Evolutionary conservation across 257 asterid genomes (phyloP).

Genomic region (Linaria vulgaris): DNA sequence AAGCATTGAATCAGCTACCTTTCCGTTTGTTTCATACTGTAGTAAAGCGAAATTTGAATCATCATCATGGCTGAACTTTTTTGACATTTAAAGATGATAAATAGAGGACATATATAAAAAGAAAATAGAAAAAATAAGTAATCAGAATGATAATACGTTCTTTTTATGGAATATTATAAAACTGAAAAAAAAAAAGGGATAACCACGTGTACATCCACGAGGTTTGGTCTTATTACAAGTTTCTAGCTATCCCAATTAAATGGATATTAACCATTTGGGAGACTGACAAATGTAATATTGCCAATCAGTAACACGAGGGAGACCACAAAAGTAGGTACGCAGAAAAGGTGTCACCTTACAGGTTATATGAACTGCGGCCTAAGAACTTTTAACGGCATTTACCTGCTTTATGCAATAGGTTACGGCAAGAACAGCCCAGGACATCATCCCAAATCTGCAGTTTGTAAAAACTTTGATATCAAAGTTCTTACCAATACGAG

Average conservation of each 20-base stretch:
- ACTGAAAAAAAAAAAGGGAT: background rate
- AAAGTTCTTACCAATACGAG: constrained; percentile 91
- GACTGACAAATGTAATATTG: background rate
- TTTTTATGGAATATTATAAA: background rate
- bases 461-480: constrained; percentile 96
- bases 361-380: background rate
- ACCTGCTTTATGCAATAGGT: constrained; percentile 99
- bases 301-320: background rate
- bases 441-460: constrained; percentile 99
- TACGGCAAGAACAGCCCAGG: constrained; percentile 96
- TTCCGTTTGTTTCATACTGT: constrained; percentile 82
- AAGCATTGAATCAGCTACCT: constrained; percentile 84
- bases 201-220: too few relatives aligned
- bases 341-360: background rate
- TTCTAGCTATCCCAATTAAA: too few relatives aligned
- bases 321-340: background rate
- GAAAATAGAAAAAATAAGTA: too few relatives aligned
- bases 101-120: background rate
- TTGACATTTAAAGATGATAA: constrained; percentile 19
- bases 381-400: constrained; percentile 11
- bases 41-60: constrained; percentile 21
- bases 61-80: constrained; percentile 21
- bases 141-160: too few relatives aligned
- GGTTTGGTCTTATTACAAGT: too few relatives aligned
- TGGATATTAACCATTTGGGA: constrained; percentile 13